A percentile compares a stretch with the other conserved stretches of the same genome.
These are phyloP conservation scores for Cyberlindnera japonica DNA, from an alignment of 805 yeast species.

Conservation along the genomic window DNA sequence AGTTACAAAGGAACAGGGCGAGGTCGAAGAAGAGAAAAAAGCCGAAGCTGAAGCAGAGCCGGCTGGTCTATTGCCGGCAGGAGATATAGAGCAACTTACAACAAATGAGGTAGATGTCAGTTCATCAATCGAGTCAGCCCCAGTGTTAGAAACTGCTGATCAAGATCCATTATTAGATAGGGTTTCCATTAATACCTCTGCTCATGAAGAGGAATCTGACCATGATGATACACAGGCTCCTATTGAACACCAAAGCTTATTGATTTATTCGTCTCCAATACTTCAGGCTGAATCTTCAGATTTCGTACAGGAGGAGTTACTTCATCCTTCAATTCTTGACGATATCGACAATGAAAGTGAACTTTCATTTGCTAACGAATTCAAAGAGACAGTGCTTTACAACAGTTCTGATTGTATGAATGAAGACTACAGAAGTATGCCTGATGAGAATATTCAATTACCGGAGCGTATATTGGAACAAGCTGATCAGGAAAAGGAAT, in stretches of 20 bases:
- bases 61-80: no score
- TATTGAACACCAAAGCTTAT: conserved; percentile 12
- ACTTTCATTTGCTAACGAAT: conserved; percentile 18
- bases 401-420: conserved; percentile 17
- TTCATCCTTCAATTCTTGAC: conserved; percentile 11
- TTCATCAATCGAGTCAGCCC: no score
- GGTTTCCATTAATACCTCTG: conserved; percentile 13
- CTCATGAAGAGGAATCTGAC: conserved; percentile 4
- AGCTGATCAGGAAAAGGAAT: not conserved
- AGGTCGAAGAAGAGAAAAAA: no score
- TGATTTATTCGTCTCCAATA: conserved; percentile 10
- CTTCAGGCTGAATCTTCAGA: conserved; percentile 4
- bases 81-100: no score
- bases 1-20: no score
- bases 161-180: no score
- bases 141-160: no score
- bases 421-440: conserved; percentile 11
- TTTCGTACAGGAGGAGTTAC: conserved; percentile 3
- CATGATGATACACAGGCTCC: not conserved
- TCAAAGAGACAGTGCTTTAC: conserved; percentile 17
- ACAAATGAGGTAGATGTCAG: no score
- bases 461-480: no score
- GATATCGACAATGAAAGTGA: conserved; percentile 7
- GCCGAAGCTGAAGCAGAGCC: no score
- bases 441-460: conserved; percentile 3